Evolutionary conservation across 805 yeast genomes (phyloP).

Genomic region (Lachancea thermotolerans): DNA sequence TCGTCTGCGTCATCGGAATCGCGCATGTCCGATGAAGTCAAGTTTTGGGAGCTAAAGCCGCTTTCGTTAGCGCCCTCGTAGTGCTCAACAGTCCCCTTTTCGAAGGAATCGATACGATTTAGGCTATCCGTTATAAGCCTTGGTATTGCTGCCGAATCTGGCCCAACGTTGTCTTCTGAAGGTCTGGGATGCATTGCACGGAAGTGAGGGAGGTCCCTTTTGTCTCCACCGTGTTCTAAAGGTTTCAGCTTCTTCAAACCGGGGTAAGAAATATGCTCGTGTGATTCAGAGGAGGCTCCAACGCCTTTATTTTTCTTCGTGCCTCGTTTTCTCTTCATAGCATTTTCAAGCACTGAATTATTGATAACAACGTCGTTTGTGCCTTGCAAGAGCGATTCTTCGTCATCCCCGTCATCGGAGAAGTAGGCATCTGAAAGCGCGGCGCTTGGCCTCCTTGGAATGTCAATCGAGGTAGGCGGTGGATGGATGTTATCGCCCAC

Average conservation of each 20-base stretch:
- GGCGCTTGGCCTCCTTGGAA: slow-evolving; percentile 3
- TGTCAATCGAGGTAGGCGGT: slow-evolving; percentile 1
- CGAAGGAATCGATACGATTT: slow-evolving; percentile 16
- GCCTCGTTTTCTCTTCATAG: slow-evolving; percentile 7
- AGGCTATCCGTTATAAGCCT: slow-evolving; percentile 5
- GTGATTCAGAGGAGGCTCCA: background rate
- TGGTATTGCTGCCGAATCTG: slow-evolving; percentile 1
- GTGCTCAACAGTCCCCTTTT: slow-evolving; percentile 14
- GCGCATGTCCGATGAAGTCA: background rate
- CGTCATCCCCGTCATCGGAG: slow-evolving; percentile 7
- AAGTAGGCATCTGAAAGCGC: slow-evolving; percentile 3
- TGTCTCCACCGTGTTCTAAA: slow-evolving; percentile 6
- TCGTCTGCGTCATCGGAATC: background rate
- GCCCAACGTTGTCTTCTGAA: background rate
- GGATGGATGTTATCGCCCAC: slow-evolving; percentile 3
- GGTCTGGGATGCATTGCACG: slow-evolving; percentile 7
- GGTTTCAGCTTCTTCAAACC: slow-evolving; percentile 16
- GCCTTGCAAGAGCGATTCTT: slow-evolving; percentile 7
- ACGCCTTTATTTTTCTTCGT: slow-evolving; percentile 2
- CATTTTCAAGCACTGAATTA: slow-evolving; percentile 8
- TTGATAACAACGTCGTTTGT: slow-evolving; percentile 7
- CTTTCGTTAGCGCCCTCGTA: slow-evolving; percentile 4
- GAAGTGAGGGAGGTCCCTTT: slow-evolving; percentile 10
- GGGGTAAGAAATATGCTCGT: slow-evolving; percentile 7
- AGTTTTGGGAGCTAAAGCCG: background rate